A percentile compares a stretch with the other conserved stretches of the same genome.
Conservation (phyloP, 148 eudicot genomes). For the Nepenthes mirabilis region DNA sequence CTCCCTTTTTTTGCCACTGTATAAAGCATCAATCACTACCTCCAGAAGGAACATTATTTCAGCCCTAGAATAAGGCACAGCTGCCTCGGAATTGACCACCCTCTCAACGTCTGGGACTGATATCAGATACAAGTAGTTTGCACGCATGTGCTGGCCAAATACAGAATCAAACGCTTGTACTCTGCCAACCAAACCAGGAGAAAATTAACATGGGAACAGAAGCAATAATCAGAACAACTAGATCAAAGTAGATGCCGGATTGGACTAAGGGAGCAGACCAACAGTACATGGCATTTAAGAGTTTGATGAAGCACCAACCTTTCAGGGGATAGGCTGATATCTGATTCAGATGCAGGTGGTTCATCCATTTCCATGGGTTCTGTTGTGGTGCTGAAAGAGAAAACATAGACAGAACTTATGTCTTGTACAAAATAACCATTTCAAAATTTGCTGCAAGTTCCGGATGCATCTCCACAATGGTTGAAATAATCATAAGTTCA, state of each 20-base stretch:
- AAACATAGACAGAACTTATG: slow-evolving; percentile 1
- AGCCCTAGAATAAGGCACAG: slow-evolving; percentile 46
- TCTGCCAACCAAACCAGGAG: slow-evolving; percentile 26
- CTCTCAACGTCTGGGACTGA: slow-evolving; percentile 57
- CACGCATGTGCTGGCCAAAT: slow-evolving; percentile 69
- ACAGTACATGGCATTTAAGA: neutral
- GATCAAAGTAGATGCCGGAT: neutral
- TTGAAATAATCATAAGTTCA: too few relatives aligned
- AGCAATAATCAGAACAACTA: neutral
- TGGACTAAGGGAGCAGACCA: neutral
- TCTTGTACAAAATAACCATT: neutral
- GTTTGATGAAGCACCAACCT: slow-evolving; percentile 27
- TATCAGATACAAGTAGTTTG: slow-evolving; percentile 69
- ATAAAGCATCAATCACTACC: slow-evolving; percentile 23
- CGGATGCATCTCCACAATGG: too few relatives aligned
- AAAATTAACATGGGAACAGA: neutral
- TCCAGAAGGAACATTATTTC: slow-evolving; percentile 57
- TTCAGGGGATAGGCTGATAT: slow-evolving; percentile 28
- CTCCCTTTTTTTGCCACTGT: neutral
- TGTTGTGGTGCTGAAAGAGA: slow-evolving; percentile 18
- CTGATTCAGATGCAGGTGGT: slow-evolving; percentile 42
- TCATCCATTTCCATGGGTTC: slow-evolving; percentile 83
- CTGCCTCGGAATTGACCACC: slow-evolving; percentile 50
- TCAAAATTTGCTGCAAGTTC: too few relatives aligned
- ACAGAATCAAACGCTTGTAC: slow-evolving; percentile 54